Evolutionary conservation across 2,329 filamentous ascomycete genomes (phyloP).

Genomic region (Monilinia fructigena): DNA sequence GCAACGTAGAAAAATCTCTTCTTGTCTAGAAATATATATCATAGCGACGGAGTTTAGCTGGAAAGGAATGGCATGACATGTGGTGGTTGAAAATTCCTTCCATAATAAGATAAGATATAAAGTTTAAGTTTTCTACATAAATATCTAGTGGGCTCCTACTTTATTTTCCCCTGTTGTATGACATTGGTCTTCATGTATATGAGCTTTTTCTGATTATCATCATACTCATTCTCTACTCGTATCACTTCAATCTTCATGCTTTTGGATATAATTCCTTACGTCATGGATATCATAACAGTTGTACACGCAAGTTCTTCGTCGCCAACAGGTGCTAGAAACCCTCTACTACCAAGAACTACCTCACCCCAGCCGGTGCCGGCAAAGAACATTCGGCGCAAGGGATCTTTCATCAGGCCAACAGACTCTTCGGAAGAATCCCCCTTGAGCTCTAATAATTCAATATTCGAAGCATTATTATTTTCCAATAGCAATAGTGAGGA

Average conservation of each 20-base stretch:
- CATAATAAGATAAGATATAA: neutral
- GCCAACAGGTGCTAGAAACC: slow-evolving; percentile 24
- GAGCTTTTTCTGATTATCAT: slow-evolving; percentile 14
- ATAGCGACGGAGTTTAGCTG: slow-evolving; percentile 37
- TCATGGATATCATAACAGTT: slow-evolving; percentile 29
- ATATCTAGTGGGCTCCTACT: neutral
- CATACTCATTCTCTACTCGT: slow-evolving; percentile 14
- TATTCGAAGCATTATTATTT: slow-evolving; percentile 43
- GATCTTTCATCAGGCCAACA: slow-evolving; percentile 33
- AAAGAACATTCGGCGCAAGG: slow-evolving; percentile 39
- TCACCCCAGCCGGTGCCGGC: slow-evolving; percentile 26
- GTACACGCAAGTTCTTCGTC: slow-evolving; percentile 23
- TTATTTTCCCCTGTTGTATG: neutral
- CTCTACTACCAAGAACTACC: slow-evolving; percentile 26
- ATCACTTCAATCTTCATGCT: slow-evolving; percentile 17
- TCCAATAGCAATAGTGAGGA: slow-evolving; percentile 40
- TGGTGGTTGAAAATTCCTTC: slow-evolving; percentile 9
- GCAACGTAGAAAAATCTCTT: slow-evolving; percentile 24
- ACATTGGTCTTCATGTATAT: slow-evolving; percentile 1
- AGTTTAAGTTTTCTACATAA: slow-evolving; percentile 16
- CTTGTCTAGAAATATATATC: slow-evolving; percentile 15
- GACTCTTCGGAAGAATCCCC: slow-evolving; percentile 44
- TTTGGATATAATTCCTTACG: slow-evolving; percentile 28
- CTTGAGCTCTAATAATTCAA: slow-evolving; percentile 41
- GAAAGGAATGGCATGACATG: slow-evolving; percentile 26